Conservation (phyloP, 2,329 filamentous ascomycete genomes). For the Fusarium albidum region DNA sequence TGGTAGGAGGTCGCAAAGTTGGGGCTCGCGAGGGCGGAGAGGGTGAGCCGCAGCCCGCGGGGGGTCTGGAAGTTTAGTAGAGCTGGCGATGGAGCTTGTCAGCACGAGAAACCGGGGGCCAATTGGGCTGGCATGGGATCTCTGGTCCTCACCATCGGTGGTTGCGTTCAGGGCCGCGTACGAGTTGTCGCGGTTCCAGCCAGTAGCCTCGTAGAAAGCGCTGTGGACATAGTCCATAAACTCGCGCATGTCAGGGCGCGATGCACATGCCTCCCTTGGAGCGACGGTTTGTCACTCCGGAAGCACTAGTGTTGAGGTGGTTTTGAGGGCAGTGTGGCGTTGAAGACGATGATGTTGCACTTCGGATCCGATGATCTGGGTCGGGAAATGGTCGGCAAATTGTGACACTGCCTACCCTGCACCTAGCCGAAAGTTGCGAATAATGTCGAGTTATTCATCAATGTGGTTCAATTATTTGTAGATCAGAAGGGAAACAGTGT, state of each 20-base stretch:
- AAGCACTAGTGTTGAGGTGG: constrained; percentile 12
- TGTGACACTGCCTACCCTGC: too few species aligned
- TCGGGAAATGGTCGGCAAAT: constrained; percentile 24
- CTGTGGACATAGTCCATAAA: constrained; percentile 98
- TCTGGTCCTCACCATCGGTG: constrained; percentile 68
- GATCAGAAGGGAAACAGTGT: too few species aligned
- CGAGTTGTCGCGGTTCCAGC: constrained; percentile 92
- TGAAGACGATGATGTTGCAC: constrained; percentile 4
- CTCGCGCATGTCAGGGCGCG: constrained; percentile 74
- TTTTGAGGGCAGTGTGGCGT: background rate
- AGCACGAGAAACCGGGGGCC: constrained; percentile 26
- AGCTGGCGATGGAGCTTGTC: constrained; percentile 55
- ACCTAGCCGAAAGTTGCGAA: too few species aligned
- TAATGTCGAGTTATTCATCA: too few species aligned
- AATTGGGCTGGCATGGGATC: background rate
- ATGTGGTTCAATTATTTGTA: too few species aligned
- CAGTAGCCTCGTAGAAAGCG: constrained; percentile 85
- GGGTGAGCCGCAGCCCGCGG: constrained; percentile 81
- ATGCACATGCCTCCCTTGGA: constrained; percentile 41
- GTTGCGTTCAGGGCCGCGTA: constrained; percentile 88
- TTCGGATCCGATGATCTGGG: background rate
- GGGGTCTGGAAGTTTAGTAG: constrained; percentile 91
- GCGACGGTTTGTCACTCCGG: constrained; percentile 24
- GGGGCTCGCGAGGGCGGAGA: constrained; percentile 90
- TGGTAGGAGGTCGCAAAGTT: constrained; percentile 96